Conservation (phyloP, 2,329 filamentous ascomycete genomes). For the Aureobasidium subglaciale region DNA sequence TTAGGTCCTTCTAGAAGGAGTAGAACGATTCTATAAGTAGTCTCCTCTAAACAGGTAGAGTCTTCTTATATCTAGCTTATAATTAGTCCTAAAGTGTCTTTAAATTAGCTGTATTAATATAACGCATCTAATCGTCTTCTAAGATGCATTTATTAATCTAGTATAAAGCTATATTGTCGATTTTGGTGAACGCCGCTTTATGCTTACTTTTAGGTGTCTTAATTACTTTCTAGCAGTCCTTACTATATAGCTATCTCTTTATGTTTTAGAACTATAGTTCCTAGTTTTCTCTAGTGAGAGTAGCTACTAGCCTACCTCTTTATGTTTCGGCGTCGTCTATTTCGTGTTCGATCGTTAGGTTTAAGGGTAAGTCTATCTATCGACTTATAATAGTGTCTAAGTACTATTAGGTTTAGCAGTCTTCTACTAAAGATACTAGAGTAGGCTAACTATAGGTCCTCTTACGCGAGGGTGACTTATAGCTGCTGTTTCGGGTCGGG, state of each 20-base stretch:
- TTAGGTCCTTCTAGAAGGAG: neutral
- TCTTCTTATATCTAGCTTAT: neutral
- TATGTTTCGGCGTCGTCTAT: neutral
- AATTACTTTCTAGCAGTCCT: neutral
- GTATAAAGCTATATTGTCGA: neutral
- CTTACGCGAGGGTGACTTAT: neutral
- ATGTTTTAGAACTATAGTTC: neutral
- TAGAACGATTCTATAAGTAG: too few species aligned
- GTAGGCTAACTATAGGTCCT: neutral
- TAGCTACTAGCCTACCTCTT: neutral
- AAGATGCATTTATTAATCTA: neutral
- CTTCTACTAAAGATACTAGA: neutral
- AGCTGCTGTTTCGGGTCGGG: neutral
- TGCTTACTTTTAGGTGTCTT: neutral
- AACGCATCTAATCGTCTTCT: neutral
- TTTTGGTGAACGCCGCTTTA: neutral
- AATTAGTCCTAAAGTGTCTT: neutral
- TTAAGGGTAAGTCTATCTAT: neutral
- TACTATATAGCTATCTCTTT: neutral
- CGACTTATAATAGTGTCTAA: neutral
- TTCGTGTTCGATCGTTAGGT: neutral
- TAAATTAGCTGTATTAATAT: neutral
- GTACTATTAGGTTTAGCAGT: neutral
- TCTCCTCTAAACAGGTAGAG: neutral
- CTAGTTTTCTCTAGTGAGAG: neutral